phyloP scores from a whole-genome alignment of 163 green algal genomes.

The Chlamydomonas reinhardtii region DNA sequence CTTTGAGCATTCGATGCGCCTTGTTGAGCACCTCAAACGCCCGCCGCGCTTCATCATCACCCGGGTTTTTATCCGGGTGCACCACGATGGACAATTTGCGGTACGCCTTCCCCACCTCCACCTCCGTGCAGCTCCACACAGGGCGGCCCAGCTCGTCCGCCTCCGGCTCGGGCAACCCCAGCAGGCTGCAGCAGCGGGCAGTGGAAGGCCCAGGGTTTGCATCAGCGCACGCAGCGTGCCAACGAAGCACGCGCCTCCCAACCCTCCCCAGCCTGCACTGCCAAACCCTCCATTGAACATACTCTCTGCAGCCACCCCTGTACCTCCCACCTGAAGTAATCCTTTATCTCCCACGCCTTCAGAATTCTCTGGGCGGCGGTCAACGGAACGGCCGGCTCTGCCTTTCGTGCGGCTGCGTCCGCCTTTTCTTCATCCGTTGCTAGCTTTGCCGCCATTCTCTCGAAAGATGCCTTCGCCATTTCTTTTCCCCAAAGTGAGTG shows the following conservation, averaged over 20 bases:
- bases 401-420: background rate
- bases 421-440: background rate
- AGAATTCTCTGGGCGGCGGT: conserved; percentile 77
- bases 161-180: conserved; percentile 77
- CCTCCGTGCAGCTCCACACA: conserved; percentile 66
- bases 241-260: too few relatives aligned
- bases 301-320: too few relatives aligned
- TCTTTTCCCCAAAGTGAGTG: background rate
- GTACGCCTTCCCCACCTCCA: conserved; percentile 80
- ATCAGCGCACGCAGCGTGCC: too few relatives aligned
- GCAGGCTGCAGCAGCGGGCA: conserved; percentile 60
- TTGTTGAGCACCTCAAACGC: conserved; percentile 86
- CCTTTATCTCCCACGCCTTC: conserved; percentile 67
- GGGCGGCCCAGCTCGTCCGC: conserved; percentile 78
- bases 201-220: too few relatives aligned
- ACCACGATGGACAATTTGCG: conserved; percentile 83
- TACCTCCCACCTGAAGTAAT: conserved; percentile 77
- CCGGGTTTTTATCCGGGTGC: conserved; percentile 87
- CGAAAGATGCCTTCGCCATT: conserved; percentile 15
- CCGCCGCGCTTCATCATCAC: conserved; percentile 67
- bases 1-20: conserved; percentile 76
- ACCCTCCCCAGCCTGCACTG: background rate
- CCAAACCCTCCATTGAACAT: too few relatives aligned
- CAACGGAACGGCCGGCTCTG: conserved; percentile 47
- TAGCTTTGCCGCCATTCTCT: background rate